Evolutionary conservation across 495 filamentous ascomycete species (phyloP).

Genomic region (Trichoderma virens): DNA sequence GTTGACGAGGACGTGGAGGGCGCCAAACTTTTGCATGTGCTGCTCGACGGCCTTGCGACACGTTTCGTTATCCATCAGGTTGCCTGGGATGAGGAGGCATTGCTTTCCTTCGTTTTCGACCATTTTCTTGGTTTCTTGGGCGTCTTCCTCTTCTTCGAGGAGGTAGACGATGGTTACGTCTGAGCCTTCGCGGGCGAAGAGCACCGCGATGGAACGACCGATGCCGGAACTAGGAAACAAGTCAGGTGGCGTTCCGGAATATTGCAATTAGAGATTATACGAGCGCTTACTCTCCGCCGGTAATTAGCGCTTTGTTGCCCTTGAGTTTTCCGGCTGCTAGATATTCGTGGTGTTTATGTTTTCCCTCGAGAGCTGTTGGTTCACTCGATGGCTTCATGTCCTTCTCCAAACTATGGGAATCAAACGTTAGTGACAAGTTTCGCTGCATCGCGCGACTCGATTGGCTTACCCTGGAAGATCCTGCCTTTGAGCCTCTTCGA

Average conservation of each 20-base stretch:
- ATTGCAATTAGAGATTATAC: too few relatives aligned
- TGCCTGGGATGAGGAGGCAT: slow-evolving; percentile 40
- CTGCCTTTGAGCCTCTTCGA: slow-evolving; percentile 9
- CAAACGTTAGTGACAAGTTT: not conserved
- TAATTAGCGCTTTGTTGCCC: slow-evolving; percentile 46
- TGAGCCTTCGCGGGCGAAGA: slow-evolving; percentile 50
- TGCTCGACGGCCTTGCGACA: slow-evolving; percentile 42
- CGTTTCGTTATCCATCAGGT: slow-evolving; percentile 39
- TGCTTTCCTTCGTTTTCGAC: slow-evolving; percentile 39
- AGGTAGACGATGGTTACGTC: slow-evolving; percentile 50
- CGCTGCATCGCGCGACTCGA: not conserved
- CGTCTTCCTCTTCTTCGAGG: slow-evolving; percentile 46
- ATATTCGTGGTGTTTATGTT: slow-evolving; percentile 16
- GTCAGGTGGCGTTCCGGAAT: too few relatives aligned
- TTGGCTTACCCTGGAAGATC: slow-evolving; percentile 11
- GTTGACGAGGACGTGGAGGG: slow-evolving; percentile 52
- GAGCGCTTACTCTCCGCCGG: slow-evolving; percentile 44
- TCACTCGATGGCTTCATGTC: slow-evolving; percentile 21
- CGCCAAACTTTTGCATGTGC: slow-evolving; percentile 42
- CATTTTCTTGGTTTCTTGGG: slow-evolving; percentile 43
- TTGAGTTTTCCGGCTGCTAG: slow-evolving; percentile 38
- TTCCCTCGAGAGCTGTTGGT: slow-evolving; percentile 22
- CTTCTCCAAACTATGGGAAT: slow-evolving; percentile 17
- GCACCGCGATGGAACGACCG: slow-evolving; percentile 45
- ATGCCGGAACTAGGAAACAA: slow-evolving; percentile 37